These are phyloP conservation scores for Rhododendron ovatum DNA, from an alignment of 148 eudicot species.

Conservation along the genomic window DNA sequence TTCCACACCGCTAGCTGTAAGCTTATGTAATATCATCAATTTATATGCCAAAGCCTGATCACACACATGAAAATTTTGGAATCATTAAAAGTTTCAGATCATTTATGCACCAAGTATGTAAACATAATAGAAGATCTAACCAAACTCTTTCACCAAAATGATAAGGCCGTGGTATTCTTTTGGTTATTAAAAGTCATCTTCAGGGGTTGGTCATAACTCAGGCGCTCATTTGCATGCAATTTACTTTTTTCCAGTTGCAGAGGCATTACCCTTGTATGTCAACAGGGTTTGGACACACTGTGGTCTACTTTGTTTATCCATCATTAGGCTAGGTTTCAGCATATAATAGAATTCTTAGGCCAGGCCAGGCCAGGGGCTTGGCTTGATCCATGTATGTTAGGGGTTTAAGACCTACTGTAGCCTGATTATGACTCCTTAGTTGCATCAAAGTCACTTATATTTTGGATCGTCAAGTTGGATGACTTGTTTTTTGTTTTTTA, in stretches of 20 bases:
- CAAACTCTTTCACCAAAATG: neutral
- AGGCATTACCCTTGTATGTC: neutral
- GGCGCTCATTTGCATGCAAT: neutral
- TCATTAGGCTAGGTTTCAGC: neutral
- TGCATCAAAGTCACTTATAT: neutral
- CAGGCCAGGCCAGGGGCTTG: neutral
- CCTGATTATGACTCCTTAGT: neutral
- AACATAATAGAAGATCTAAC: neutral
- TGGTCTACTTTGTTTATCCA: neutral
- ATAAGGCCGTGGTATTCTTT: neutral
- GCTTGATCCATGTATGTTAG: neutral
- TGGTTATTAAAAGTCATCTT: neutral
- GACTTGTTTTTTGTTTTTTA: constrained; percentile 10
- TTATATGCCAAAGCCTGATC: neutral
- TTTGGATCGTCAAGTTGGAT: neutral
- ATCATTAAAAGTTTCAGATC: neutral
- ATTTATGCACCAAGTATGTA: neutral
- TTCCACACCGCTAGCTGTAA: neutral
- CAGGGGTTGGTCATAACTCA: neutral
- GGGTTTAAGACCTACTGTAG: neutral
- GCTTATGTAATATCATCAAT: neutral
- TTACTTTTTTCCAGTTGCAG: neutral
- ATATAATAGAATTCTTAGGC: neutral
- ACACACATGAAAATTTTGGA: neutral
- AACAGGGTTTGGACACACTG: neutral